These are phyloP conservation scores for Diaporthe sp. DNA, from an alignment of 2,329 filamentous ascomycete species.

Conservation along the genomic window DNA sequence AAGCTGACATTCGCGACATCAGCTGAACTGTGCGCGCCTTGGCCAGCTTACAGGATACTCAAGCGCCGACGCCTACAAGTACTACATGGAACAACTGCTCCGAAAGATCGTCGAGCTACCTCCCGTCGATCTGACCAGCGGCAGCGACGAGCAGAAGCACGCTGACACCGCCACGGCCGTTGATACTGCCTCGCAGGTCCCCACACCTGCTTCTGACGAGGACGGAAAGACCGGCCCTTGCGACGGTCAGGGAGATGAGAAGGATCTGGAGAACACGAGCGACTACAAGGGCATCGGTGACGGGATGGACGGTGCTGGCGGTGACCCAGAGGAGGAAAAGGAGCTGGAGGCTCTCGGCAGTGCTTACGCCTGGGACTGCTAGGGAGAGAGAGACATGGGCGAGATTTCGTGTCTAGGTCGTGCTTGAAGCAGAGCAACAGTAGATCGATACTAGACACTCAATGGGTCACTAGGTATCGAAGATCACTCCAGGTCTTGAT, in stretches of 20 bases:
- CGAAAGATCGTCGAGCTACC: not conserved
- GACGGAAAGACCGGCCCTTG: not conserved
- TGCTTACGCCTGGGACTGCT: not conserved
- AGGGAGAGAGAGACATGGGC: not conserved
- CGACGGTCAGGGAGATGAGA: not conserved
- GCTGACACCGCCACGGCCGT: not conserved
- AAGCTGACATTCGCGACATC: not conserved
- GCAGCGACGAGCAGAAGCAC: not conserved
- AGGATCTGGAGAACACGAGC: not conserved
- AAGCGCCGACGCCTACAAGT: not conserved
- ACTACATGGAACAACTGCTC: not conserved
- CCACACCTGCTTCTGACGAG: not conserved
- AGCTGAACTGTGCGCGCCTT: not conserved
- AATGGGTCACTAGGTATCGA: not conserved
- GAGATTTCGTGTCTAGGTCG: not conserved
- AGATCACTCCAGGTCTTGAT: not conserved
- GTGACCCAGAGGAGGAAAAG: not conserved
- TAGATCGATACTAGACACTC: not conserved
- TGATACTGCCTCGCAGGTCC: not conserved
- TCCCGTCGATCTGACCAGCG: not conserved
- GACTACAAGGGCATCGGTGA: not conserved
- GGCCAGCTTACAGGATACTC: not conserved
- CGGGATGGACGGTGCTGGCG: not conserved
- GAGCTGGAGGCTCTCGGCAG: not conserved
- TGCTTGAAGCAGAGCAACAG: not conserved